Conservation (phyloP, 2,329 filamentous ascomycete species). For the Penicillium sumatraense region DNA sequence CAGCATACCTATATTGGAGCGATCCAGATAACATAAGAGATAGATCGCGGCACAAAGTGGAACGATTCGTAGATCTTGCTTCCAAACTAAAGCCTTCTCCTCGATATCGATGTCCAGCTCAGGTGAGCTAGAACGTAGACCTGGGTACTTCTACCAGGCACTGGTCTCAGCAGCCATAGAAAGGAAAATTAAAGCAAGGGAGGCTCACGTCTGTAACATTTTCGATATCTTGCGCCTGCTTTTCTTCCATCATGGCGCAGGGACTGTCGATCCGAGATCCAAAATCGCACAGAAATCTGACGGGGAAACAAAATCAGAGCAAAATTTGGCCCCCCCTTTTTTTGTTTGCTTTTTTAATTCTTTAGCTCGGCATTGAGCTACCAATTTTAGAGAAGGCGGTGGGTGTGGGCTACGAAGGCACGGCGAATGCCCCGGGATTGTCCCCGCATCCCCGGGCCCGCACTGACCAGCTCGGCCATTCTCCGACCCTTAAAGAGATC, state of each 20-base stretch:
- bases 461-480: conserved; percentile 21
- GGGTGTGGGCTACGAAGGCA: no score
- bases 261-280: neutral
- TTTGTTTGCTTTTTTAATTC: conserved; percentile 12
- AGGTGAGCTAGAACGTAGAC: conserved; percentile 1
- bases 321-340: neutral
- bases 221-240: conserved; percentile 18
- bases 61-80: conserved; percentile 67
- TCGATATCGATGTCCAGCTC: conserved; percentile 17
- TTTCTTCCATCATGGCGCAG: conserved; percentile 26
- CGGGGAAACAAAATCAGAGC: neutral
- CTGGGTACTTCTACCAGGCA: conserved; percentile 9
- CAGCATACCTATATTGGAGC: conserved; percentile 65
- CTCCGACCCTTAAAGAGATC: no score
- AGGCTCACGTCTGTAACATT: conserved; percentile 19
- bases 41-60: conserved; percentile 69
- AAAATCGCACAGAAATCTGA: neutral
- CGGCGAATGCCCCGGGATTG: conserved; percentile 17
- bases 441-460: conserved; percentile 22
- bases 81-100: conserved; percentile 52
- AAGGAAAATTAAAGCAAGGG: neutral
- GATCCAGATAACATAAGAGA: conserved; percentile 70
- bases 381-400: no score
- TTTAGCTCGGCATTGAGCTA: conserved; percentile 13
- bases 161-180: neutral